Evolutionary conservation across 2,329 filamentous ascomycete genomes (phyloP).

Genomic region (Aaosphaeria arxii): DNA sequence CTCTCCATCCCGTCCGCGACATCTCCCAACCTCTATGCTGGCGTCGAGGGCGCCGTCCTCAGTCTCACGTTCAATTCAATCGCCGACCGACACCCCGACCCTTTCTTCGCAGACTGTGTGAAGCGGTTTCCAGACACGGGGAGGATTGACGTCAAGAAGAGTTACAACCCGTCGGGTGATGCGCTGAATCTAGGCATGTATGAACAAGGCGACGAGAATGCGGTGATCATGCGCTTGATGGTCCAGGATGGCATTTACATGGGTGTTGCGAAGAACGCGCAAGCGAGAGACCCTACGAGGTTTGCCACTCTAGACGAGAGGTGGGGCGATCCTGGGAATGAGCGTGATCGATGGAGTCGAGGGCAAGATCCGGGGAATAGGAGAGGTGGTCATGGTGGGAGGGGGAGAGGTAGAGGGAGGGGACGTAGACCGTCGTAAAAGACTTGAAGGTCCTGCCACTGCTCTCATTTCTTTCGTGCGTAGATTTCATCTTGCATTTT

Average conservation of each 20-base stretch:
- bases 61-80: conserved; percentile 44
- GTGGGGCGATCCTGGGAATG: conserved; percentile 30
- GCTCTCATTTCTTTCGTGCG: background rate
- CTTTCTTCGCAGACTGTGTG: conserved; percentile 25
- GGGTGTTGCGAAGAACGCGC: conserved; percentile 13
- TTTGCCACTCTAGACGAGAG: conserved; percentile 34
- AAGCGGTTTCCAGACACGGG: conserved; percentile 9
- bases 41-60: conserved; percentile 45
- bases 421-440: background rate
- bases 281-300: conserved; percentile 8
- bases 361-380: background rate
- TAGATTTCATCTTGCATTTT: no score
- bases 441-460: background rate
- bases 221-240: conserved; percentile 36
- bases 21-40: conserved; percentile 47
- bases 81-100: conserved; percentile 43
- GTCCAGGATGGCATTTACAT: conserved; percentile 37
- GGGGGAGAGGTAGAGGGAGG: conserved; percentile 4
- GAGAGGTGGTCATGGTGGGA: conserved; percentile 11
- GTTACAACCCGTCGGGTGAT: conserved; percentile 34
- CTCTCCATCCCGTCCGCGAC: conserved; percentile 45
- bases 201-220: conserved; percentile 39
- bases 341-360: background rate
- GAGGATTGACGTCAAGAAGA: conserved; percentile 19
- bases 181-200: conserved; percentile 46